Conservation (phyloP, 2,329 filamentous ascomycete genomes). For the Thelonectria rubi region DNA sequence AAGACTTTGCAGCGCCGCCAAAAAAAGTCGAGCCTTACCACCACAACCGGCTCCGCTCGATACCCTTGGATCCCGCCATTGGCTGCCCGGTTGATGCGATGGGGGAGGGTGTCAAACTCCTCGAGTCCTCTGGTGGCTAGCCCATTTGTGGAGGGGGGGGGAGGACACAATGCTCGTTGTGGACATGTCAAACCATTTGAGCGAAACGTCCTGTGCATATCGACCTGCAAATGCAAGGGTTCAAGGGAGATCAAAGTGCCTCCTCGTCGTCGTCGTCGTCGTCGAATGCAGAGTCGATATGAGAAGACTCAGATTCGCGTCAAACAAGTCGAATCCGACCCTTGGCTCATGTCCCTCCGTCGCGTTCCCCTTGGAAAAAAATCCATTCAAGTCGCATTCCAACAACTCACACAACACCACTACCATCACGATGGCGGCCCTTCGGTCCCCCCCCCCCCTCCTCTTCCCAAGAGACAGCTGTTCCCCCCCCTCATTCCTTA, state of each 20-base stretch:
- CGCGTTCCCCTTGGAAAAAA: neutral
- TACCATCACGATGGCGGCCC: too few species aligned
- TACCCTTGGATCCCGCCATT: neutral
- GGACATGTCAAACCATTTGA: too few species aligned
- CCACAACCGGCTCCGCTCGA: neutral
- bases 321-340: too few species aligned
- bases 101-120: neutral
- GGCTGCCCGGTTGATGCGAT: neutral
- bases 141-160: neutral
- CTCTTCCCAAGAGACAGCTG: conserved; percentile 20
- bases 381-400: conserved; percentile 12
- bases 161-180: too few species aligned
- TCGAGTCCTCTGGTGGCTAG: neutral
- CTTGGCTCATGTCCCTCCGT: too few species aligned
- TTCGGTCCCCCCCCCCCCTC: neutral
- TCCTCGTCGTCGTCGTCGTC: too few species aligned
- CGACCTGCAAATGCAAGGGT: too few species aligned
- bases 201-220: too few species aligned
- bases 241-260: too few species aligned
- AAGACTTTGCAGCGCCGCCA: too few species aligned
- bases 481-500: conserved; percentile 33
- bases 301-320: too few species aligned
- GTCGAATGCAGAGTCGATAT: too few species aligned
- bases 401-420: neutral
- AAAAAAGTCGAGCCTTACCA: neutral